Evolutionary conservation across 495 filamentous ascomycete species (phyloP).

Genomic region (Evernia prunastri): DNA sequence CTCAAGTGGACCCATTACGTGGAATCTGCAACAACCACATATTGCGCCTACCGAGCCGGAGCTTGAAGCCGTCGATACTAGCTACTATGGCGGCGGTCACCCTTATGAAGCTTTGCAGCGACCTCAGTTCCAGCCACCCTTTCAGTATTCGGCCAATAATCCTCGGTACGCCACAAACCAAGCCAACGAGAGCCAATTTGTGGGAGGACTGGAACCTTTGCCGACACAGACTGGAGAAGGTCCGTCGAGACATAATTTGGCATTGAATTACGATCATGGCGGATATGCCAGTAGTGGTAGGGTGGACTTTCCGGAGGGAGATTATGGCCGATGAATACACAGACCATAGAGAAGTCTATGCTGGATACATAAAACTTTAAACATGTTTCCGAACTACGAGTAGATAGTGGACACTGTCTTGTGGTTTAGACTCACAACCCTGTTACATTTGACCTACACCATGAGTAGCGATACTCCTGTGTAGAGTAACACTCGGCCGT

Average conservation of each 20-base stretch:
- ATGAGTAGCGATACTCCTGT: no score
- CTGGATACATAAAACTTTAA: not conserved
- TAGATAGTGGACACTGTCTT: no score
- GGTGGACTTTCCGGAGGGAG: slow-evolving; percentile 20
- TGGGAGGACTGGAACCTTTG: not conserved
- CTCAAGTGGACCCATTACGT: slow-evolving; percentile 6
- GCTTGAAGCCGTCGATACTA: slow-evolving; percentile 39
- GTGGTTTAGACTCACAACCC: no score
- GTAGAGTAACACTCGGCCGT: no score
- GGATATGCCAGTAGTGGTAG: slow-evolving; percentile 17
- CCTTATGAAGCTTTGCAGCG: not conserved
- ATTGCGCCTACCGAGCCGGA: slow-evolving; percentile 34
- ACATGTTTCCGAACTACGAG: not conserved
- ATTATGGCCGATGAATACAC: slow-evolving; percentile 11
- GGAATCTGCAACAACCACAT: slow-evolving; percentile 3
- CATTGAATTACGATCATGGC: slow-evolving; percentile 17
- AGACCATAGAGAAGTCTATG: not conserved
- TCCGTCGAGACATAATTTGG: slow-evolving; percentile 16
- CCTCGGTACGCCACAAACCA: not conserved
- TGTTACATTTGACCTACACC: no score
- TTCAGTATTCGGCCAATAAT: not conserved
- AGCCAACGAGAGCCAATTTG: not conserved
- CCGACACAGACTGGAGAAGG: not conserved
- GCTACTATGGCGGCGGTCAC: slow-evolving; percentile 36
- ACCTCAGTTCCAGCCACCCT: slow-evolving; percentile 1